phyloP scores from a whole-genome alignment of 306 rosid species.

The Prunus mume region DNA sequence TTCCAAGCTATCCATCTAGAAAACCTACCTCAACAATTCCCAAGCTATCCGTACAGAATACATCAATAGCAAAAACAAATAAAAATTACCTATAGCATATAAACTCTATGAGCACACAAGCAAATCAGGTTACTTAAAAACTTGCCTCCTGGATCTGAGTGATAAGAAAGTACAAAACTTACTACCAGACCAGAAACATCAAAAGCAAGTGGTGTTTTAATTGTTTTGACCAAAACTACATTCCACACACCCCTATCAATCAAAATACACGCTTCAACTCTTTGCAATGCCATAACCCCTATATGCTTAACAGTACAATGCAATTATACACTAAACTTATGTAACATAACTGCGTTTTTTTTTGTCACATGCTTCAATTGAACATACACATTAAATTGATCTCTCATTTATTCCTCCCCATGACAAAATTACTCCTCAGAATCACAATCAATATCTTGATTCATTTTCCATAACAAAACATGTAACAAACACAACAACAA shows the following conservation, averaged over 20 bases:
- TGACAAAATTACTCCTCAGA: not conserved
- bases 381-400: not conserved
- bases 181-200: not conserved
- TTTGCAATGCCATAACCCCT: not conserved
- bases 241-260: not conserved
- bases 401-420: not conserved
- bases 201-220: not conserved
- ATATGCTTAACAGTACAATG: not conserved
- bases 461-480: constrained; percentile 2
- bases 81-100: not conserved
- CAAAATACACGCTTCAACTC: not conserved
- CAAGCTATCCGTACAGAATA: not conserved
- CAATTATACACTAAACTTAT: not conserved
- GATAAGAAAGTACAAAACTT: not conserved
- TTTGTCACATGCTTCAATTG: not conserved
- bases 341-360: not conserved
- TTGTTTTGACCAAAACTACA: not conserved
- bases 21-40: too few relatives aligned
- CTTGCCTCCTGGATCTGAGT: not conserved
- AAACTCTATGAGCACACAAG: not conserved
- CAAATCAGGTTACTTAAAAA: not conserved
- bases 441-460: not conserved
- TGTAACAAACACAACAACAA: not conserved
- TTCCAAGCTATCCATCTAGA: not conserved
- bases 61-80: not conserved